Evolutionary conservation across 805 yeast genomes (phyloP), one percentile per base, ranked within the genome.

Genomic region (Candida tibetensis): DNA sequence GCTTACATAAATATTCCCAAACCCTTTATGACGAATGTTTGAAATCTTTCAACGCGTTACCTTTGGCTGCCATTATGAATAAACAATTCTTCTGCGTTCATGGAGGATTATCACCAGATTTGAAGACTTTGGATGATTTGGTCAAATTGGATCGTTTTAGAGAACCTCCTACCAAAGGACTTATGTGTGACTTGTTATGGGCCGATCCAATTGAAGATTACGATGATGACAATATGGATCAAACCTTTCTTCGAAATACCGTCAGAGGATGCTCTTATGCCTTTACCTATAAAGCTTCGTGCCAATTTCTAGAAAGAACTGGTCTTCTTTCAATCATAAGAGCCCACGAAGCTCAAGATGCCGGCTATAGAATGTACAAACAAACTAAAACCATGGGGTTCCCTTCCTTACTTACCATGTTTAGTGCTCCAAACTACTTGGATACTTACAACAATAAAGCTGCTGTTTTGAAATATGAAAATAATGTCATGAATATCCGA

Each of bases 331-430:
- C 89, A n/a, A 77, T 91, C 25, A 87, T 91, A 32, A 74, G 99
- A 41, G 98, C 97, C 1, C 99, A 91, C 60, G 97, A 91, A 64
- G 97, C 97, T 1, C 99, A 91, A 62, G 97, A 91, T 61, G 90
- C 93, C 7, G 99, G 99, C 26, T 91, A 90, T 63, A 71, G 96
- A 57, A 93, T 93, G 87, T 91, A 91, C 64, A 84, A 82, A 51
- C 79, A 86, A 48, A 86, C 96, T 1, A 76, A 78, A 44, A 73
- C 85, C 3, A 81, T 89, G 54, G 95, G 95, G 9, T 91, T 91
- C 58, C 98, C 97, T 1, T 79, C 91, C 5, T 72, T 91, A 27
- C 76, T 91, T 59, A 89, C 98, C 3, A 79, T 91, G 66, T 91
- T 91, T 64, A 83, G 95, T 34, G 98, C 98, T 0, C 99, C 98